Evolutionary conservation across 352 stramenopile species (phyloP), one percentile per base, ranked within the genome.

Genomic region (Thraustochytrium sp.): DNA sequence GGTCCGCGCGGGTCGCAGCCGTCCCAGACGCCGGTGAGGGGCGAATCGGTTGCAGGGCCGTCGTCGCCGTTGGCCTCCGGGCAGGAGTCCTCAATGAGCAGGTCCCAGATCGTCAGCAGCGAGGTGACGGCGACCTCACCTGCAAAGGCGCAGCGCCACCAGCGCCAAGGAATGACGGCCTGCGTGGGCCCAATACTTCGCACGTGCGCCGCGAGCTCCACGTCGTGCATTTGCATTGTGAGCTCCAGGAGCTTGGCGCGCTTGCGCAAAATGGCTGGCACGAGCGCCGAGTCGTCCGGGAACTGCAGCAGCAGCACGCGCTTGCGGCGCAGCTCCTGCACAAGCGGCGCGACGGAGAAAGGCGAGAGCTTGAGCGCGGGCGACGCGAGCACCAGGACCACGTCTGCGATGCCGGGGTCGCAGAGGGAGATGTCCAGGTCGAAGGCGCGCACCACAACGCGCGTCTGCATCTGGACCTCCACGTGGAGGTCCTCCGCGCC

Each of bases 11-110:
- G 68, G 53, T 80, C 68, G 68, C 68, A 80, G 23, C 68, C 68
- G 9, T 80, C 68, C 68, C 68, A 80, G 21, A 80, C 68, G 18
- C 68, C 68, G 18, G 68, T 80, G n/a, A 80, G 68, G 9, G 51
- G 68, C 23, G 68, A 80, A 23, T 23, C 68, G 29, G 31, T 18
- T 18, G 68, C 37, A 0, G 68, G 68, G 5, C 68, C 68, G 11
- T 80, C 23, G 46, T 80, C 68, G 8, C 68, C 68, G 4, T 44
- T 63, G 16, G 21, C 63, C 34, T 46, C 44, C 18, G 68, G 68
- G 21, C 31, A 51, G 29, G 48, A n/a, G 42, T 80, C 68, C 8
- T 75, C 53, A 2, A 80, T 65, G 21, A 80, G 37, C n/a, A 80
- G 31, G 37, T 80, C 68, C 68, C 68, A 80, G 23, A 80, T 61